These are phyloP conservation scores for Plantago major DNA, from an alignment of 257 asterid genomes.

Conservation along the genomic window DNA sequence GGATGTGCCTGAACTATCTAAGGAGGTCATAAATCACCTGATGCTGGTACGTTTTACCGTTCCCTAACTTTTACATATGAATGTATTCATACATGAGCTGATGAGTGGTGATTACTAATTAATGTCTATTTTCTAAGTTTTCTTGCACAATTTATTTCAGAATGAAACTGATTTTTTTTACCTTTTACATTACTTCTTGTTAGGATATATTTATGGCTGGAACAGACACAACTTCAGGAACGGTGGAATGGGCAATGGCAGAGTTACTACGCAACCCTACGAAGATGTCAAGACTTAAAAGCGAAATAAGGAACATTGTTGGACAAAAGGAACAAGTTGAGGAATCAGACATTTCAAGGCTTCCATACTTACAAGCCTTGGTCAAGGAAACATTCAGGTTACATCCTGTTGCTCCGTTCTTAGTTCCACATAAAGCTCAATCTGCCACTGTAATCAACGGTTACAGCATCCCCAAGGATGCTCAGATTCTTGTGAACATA, in stretches of 20 bases:
- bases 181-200: neutral
- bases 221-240: conserved; percentile 13
- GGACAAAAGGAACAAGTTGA: conserved; percentile 7
- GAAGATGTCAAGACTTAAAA: conserved; percentile 2
- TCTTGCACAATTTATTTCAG: neutral
- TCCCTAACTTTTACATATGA: neutral
- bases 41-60: conserved; percentile 24
- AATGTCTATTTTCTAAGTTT: neutral
- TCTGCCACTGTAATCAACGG: neutral
- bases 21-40: conserved; percentile 25
- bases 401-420: neutral
- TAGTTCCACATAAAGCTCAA: conserved; percentile 14
- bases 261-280: conserved; percentile 12
- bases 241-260: conserved; percentile 14
- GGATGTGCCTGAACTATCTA: conserved; percentile 25
- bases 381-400: conserved; percentile 13
- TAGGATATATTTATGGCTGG: conserved; percentile 16
- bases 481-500: conserved; percentile 10
- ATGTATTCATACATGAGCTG: no score
- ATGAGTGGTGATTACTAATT: no score
- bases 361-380: conserved; percentile 17
- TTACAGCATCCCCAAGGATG: neutral
- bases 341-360: conserved; percentile 12
- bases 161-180: neutral
- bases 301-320: neutral